Evolutionary conservation across 2,329 filamentous ascomycete species (phyloP).

Genomic region (Decorospora gaudefroyi): DNA sequence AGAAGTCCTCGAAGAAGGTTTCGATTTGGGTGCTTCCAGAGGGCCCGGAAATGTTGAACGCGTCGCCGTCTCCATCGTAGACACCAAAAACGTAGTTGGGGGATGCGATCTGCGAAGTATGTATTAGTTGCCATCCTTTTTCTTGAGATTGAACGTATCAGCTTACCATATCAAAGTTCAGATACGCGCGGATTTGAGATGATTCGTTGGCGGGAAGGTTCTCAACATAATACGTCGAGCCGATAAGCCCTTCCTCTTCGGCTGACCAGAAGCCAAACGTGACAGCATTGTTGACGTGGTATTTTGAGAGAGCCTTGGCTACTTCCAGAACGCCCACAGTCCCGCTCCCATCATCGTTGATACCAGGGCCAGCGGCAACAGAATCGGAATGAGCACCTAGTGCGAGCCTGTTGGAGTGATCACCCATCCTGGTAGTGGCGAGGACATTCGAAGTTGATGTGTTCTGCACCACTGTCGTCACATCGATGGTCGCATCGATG

Average conservation of each 20-base stretch:
- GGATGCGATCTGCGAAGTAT: conserved; percentile 32
- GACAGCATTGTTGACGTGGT: conserved; percentile 47
- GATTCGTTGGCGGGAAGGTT: conserved; percentile 31
- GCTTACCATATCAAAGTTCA: conserved; percentile 50
- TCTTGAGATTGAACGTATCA: background rate
- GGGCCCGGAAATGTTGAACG: conserved; percentile 41
- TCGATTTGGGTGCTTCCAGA: conserved; percentile 41
- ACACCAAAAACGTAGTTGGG: conserved; percentile 46
- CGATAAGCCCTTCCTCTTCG: conserved; percentile 48
- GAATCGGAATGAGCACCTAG: conserved; percentile 48
- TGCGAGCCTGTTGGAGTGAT: conserved; percentile 43
- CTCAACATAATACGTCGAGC: conserved; percentile 43
- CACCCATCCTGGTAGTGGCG: conserved; percentile 45
- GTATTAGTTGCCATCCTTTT: background rate
- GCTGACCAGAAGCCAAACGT: conserved; percentile 49
- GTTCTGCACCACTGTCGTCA: conserved; percentile 54
- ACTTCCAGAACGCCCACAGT: conserved; percentile 46
- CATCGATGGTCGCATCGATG: conserved; percentile 48
- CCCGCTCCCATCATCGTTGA: conserved; percentile 50
- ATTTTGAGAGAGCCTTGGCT: conserved; percentile 46
- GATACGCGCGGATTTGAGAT: conserved; percentile 46
- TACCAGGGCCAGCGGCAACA: conserved; percentile 46
- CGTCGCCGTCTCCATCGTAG: conserved; percentile 46
- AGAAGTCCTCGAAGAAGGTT: conserved; percentile 43
- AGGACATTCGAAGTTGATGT: conserved; percentile 53